phyloP scores from a whole-genome alignment of 1,284 basidiomycete species.

The Porodaedalea pini region DNA sequence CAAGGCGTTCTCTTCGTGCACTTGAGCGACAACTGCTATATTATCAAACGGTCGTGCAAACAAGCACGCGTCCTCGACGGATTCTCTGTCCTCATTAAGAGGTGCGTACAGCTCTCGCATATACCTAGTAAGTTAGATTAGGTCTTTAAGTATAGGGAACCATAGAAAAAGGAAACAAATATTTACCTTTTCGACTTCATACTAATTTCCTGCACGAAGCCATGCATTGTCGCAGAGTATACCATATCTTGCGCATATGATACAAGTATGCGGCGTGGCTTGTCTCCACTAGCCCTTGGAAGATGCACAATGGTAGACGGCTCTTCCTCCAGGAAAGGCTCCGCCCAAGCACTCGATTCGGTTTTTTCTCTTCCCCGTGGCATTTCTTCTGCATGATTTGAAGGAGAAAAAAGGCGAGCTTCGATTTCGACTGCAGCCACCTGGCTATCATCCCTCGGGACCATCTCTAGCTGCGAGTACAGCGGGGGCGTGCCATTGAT shows the following conservation, averaged over 20 bases:
- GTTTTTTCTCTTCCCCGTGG: too few species aligned
- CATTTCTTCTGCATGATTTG: too few species aligned
- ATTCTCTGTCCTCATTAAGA: conserved; percentile 19
- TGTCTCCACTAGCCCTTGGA: conserved; percentile 31
- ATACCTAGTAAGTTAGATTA: conserved; percentile 9
- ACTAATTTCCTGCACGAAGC: conserved; percentile 33
- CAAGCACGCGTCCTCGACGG: conserved; percentile 44
- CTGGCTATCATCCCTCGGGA: too few species aligned
- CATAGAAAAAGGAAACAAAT: conserved; percentile 23
- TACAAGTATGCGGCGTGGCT: conserved; percentile 38
- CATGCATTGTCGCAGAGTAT: conserved; percentile 36
- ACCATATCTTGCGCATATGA: conserved; percentile 20
- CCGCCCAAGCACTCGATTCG: background rate
- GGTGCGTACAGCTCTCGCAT: conserved; percentile 7
- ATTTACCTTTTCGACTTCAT: conserved; percentile 21
- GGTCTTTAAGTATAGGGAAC: background rate
- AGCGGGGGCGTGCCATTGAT: too few species aligned
- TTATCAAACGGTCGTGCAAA: conserved; percentile 28
- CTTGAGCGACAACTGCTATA: conserved; percentile 38
- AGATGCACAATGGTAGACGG: background rate
- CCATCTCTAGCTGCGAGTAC: too few species aligned
- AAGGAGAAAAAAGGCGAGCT: too few species aligned
- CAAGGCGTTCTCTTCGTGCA: conserved; percentile 36
- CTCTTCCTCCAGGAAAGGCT: background rate
- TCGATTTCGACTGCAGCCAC: too few species aligned